These are phyloP conservation scores for Neonectria hederae DNA, from an alignment of 2,329 filamentous ascomycete genomes.

Conservation along the genomic window DNA sequence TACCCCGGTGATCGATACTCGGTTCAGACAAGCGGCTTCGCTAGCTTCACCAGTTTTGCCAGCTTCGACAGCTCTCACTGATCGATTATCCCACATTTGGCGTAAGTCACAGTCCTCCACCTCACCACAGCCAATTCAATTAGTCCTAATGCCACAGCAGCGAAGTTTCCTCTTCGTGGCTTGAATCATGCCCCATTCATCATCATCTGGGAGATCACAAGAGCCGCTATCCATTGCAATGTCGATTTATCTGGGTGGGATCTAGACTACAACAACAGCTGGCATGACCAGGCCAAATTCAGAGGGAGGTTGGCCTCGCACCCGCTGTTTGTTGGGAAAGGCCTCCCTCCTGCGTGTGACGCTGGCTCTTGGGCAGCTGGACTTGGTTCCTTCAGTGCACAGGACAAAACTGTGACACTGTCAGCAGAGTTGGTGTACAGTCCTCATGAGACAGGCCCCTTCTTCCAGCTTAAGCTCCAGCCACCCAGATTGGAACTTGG, in stretches of 20 bases:
- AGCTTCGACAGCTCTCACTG: conserved; percentile 20
- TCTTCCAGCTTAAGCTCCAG: conserved; percentile 58
- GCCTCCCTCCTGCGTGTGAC: conserved; percentile 58
- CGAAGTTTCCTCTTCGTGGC: conserved; percentile 50
- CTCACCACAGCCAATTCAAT: neutral
- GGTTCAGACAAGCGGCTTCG: neutral
- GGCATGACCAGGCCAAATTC: conserved; percentile 56
- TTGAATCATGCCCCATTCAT: conserved; percentile 58
- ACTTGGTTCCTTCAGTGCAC: conserved; percentile 48
- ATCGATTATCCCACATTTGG: conserved; percentile 50
- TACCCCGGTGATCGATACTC: neutral
- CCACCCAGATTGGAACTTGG: conserved; percentile 59
- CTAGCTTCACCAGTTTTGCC: neutral
- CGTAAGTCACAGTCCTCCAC: conserved; percentile 46
- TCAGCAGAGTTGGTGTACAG: conserved; percentile 54
- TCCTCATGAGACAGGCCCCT: conserved; percentile 46
- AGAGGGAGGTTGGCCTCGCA: conserved; percentile 53
- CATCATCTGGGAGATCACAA: conserved; percentile 62
- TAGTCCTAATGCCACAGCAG: conserved; percentile 38
- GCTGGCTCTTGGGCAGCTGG: conserved; percentile 58
- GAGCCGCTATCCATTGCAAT: conserved; percentile 57
- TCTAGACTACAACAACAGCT: conserved; percentile 50
- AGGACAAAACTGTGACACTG: conserved; percentile 54
- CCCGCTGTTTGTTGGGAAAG: conserved; percentile 53
- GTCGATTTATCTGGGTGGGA: conserved; percentile 51